Conservation (phyloP, 495 filamentous ascomycete species). For the Chaetomium cochliodes region DNA sequence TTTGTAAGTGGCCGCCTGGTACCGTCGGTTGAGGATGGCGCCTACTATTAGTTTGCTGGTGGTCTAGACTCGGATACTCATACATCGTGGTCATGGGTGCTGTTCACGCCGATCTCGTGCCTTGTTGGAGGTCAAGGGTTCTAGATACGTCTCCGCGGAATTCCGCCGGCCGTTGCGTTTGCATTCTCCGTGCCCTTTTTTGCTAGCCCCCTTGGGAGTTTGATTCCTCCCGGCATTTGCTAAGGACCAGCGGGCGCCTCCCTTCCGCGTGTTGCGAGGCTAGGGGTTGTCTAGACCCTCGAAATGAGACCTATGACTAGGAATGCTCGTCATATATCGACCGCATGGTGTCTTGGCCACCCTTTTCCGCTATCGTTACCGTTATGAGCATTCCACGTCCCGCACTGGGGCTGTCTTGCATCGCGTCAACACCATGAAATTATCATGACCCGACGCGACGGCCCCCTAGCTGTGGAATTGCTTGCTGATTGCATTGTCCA, state of each 20-base stretch:
- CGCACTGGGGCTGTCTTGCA: not conserved
- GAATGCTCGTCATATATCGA: not conserved
- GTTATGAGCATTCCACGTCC: slow-evolving; percentile 4
- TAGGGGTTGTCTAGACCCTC: not conserved
- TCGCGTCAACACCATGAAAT: slow-evolving; percentile 2
- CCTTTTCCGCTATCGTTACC: not conserved
- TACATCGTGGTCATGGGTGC: slow-evolving; percentile 5
- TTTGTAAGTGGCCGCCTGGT: slow-evolving; percentile 15
- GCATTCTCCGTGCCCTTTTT: not conserved
- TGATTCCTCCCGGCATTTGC: slow-evolving; percentile 2
- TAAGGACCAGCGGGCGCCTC: not conserved
- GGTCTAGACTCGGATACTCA: not conserved
- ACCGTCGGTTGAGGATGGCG: not conserved
- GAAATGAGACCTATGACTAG: not conserved
- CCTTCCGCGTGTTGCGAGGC: not conserved
- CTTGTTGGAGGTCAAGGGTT: not conserved
- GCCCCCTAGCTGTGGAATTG: not conserved
- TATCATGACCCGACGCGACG: slow-evolving; percentile 1
- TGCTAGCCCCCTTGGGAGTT: no score
- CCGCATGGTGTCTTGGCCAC: not conserved
- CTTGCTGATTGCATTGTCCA: not conserved
- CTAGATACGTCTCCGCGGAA: not conserved
- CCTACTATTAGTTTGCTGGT: slow-evolving; percentile 4
- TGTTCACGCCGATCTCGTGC: not conserved
- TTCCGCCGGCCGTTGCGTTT: not conserved